Percentiles rank a stretch among this genome's conserved stretches.
Conservation (phyloP, 73 alveolate species). For the Loxodes magnus region DNA sequence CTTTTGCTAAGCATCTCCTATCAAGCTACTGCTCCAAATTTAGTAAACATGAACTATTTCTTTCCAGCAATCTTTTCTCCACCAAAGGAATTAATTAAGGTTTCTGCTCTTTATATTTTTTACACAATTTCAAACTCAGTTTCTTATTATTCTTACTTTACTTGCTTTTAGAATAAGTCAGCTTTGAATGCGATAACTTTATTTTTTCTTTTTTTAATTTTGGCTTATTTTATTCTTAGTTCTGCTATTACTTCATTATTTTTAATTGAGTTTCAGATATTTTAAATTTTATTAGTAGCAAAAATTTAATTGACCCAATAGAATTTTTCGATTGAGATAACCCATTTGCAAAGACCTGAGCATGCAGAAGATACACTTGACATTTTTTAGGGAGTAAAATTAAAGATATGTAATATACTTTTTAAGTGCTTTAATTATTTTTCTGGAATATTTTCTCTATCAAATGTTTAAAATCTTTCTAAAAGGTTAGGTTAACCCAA, state of each 20-base stretch:
- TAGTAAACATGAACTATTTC: no score
- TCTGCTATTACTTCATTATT: slow-evolving; percentile 63
- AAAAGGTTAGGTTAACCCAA: slow-evolving; percentile 17
- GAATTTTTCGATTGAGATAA: slow-evolving; percentile 82
- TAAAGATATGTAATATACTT: slow-evolving; percentile 22
- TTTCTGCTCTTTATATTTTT: slow-evolving; percentile 89
- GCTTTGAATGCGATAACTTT: slow-evolving; percentile 90
- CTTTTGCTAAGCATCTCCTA: no score
- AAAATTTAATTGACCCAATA: slow-evolving; percentile 77
- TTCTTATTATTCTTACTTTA: slow-evolving; percentile 80
- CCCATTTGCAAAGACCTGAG: slow-evolving; percentile 70
- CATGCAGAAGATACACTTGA: slow-evolving; percentile 2
- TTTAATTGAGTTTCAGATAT: slow-evolving; percentile 69
- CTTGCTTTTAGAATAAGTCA: slow-evolving; percentile 80
- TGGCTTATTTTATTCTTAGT: slow-evolving; percentile 70
- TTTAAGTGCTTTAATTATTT: slow-evolving; percentile 34
- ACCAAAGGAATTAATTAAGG: slow-evolving; percentile 92
- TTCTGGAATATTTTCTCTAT: slow-evolving; percentile 36
- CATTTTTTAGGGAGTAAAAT: slow-evolving; percentile 4
- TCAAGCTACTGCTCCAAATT: no score
- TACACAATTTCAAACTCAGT: slow-evolving; percentile 78
- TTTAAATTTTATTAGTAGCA: slow-evolving; percentile 75
- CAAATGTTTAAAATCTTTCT: slow-evolving; percentile 15
- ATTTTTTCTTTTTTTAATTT: slow-evolving; percentile 88
- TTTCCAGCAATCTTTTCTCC: slow-evolving; percentile 98